Evolutionary conservation across 2,329 filamentous ascomycete species (phyloP), one percentile per base, ranked within the genome.

Genomic region (Pseudogymnoascus verrucosus): DNA sequence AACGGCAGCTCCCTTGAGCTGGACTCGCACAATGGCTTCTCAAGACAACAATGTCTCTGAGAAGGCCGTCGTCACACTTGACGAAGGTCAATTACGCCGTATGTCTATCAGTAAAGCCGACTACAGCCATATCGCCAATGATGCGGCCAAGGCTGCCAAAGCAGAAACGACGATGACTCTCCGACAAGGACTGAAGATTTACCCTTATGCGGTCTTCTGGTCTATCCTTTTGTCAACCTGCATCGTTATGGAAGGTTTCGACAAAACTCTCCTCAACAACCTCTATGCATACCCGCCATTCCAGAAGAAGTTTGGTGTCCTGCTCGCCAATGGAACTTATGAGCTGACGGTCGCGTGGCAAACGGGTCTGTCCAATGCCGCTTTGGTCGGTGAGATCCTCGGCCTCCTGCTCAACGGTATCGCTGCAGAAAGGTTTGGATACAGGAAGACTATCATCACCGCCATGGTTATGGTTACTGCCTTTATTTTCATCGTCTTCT

Each of bases 241-340:
- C 73, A 95, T 96, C 71, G 86, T 85, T 70, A 96, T 96, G 92
- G 91, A 96, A 75, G 91, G 90, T 36, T 96, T 93, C 77, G 91
- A 96, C 72, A 81, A 95, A 64, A 87, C 85, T 70, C 79, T 96
- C 62, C 85, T 95, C 70, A 28, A 88, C 78, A 93, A 93, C 76
- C 91, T 95, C 72, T 93, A 68, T 65, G 63, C 65, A 36, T 64
- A 71, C 72, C 75, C 66, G 5, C 67, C 63, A 68, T 77, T 71
- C 68, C 72, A 69, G 19, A 71, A 65, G 68, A 76, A 70, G 65
- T 79, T 77, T 63, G 77, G 77, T 11, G 63, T 70, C 5, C 63
- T 68, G 7, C 54, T 69, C 5, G 39, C 66, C 7, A 65, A 76
- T 62, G 74, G 72, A 1, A 70, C 67, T 1, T 72, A 71, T 57